Conservation (phyloP, 768 basidiomycete genomes). For the Tephrocybe sp. region DNA sequence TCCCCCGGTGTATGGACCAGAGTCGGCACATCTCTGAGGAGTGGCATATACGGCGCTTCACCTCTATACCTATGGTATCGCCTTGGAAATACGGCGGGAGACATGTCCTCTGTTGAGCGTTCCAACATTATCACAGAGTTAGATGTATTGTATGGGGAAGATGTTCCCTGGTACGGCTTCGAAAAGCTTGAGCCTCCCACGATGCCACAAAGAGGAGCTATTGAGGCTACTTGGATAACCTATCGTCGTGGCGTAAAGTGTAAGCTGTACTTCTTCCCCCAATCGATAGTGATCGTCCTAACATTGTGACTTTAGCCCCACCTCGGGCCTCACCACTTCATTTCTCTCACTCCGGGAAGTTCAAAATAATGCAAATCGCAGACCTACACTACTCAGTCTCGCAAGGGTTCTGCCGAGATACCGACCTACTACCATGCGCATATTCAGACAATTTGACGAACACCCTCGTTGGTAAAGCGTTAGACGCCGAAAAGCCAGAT, state of each 20-base stretch:
- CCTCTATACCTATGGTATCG: constrained; percentile 81
- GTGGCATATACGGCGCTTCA: constrained; percentile 55
- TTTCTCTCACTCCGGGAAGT: constrained; percentile 79
- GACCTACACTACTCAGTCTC: constrained; percentile 92
- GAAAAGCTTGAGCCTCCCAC: constrained; percentile 64
- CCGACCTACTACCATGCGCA: constrained; percentile 50
- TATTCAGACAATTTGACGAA: constrained; percentile 78
- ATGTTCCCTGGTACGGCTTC: constrained; percentile 84
- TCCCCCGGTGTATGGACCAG: constrained; percentile 58
- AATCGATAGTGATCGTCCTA: neutral
- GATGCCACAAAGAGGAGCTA: constrained; percentile 36
- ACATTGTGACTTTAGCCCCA: constrained; percentile 38
- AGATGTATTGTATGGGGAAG: constrained; percentile 88
- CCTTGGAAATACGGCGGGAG: constrained; percentile 56
- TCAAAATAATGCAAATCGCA: constrained; percentile 88
- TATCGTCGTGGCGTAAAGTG: constrained; percentile 73
- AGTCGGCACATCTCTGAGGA: constrained; percentile 56
- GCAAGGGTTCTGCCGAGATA: constrained; percentile 75
- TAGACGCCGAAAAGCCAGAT: constrained; percentile 85
- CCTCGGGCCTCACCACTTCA: constrained; percentile 77
- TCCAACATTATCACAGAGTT: constrained; percentile 80
- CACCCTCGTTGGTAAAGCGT: constrained; percentile 63
- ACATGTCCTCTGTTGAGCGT: constrained; percentile 58
- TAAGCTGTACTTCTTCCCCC: constrained; percentile 29
- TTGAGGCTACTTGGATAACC: constrained; percentile 60